phyloP scores from a whole-genome alignment of 345 rosid genomes.

The Melaleuca quinquenervia region DNA sequence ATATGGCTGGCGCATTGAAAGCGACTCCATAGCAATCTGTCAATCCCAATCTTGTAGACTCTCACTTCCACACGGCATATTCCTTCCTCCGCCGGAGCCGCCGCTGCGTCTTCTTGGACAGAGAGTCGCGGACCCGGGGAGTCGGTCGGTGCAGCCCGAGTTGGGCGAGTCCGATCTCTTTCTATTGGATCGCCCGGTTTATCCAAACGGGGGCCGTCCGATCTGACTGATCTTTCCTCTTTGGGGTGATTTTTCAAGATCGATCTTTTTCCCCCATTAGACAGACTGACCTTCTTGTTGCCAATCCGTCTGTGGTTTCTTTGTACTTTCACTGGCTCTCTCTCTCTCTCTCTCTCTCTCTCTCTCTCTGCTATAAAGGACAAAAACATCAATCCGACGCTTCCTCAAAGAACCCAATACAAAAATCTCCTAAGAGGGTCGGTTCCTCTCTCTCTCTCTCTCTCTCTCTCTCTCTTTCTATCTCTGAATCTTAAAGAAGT shows the following conservation, averaged over 20 bases:
- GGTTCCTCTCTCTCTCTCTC: neutral
- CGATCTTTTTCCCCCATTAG: no score
- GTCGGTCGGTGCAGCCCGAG: neutral
- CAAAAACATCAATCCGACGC: neutral
- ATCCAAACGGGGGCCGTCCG: neutral
- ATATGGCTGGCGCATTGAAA: neutral
- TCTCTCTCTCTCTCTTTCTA: neutral
- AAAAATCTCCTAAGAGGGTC: neutral
- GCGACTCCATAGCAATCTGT: neutral
- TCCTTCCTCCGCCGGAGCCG: neutral
- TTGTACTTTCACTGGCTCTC: neutral
- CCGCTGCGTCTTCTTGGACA: no score
- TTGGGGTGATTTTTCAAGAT: no score
- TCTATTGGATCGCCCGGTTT: neutral
- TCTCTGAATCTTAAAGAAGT: neutral
- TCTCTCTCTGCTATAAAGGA: neutral
- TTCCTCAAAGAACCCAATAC: neutral
- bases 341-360: neutral
- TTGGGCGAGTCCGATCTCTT: neutral
- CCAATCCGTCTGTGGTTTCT: neutral
- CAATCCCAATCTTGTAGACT: neutral
- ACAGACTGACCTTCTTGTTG: neutral
- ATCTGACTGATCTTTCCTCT: neutral
- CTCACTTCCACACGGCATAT: neutral
- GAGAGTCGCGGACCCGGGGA: neutral